Base-by-base conservation (phyloP, 768 basidiomycete species). In the Phanerodontia chrysosporium region DNA sequence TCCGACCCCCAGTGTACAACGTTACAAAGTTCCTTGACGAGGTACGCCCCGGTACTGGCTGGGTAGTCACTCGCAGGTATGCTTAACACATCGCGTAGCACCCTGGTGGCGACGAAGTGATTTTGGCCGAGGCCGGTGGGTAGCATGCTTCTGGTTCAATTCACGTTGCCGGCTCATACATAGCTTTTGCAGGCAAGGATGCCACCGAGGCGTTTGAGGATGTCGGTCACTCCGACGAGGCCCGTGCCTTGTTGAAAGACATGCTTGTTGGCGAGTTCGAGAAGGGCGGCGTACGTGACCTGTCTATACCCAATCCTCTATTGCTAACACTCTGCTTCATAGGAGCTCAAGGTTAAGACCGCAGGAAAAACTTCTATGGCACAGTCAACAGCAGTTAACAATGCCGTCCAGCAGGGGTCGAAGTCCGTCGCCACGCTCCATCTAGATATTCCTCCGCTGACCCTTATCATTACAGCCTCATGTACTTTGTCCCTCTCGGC, bases 171-270 rank as follows among this genome's bases (percentile, higher is more conserved):
- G 24, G 9, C 24, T 27, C 13, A 27, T 36, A 10, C 49, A 18
- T 49, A 58, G 16, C 30, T 30, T 45, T 52, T 62, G 21, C 74
- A 95, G 94, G 91, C 66, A 87, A 90, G 72, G 95, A 98, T 72
- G 95, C 96, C 24, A 95, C 96, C 32, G 97, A 98, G 69, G 94
- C 97, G 6, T 99, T 99, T 69, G 96, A 98, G 76, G 97, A 99
- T 72, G 96, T 99, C 29, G 97, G 97, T 29, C 97, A 98, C 82
- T 98, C 95, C 0, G 96, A 98, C 66, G 97, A 99, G 76, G 97
- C 97, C 25, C 87, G 97, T 54, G 88, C 80, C 13, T 81, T 95
- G 59, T 80, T 98, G 54, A 83, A 83, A 18, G 86, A 74, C 64
- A 84, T 97, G 82, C 75, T 85, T 44, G 79, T 97, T 53, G 95